Evolutionary conservation across 495 filamentous ascomycete species (phyloP), one percentile per base, ranked within the genome.

Genomic region (Annulohypoxylon nitens): DNA sequence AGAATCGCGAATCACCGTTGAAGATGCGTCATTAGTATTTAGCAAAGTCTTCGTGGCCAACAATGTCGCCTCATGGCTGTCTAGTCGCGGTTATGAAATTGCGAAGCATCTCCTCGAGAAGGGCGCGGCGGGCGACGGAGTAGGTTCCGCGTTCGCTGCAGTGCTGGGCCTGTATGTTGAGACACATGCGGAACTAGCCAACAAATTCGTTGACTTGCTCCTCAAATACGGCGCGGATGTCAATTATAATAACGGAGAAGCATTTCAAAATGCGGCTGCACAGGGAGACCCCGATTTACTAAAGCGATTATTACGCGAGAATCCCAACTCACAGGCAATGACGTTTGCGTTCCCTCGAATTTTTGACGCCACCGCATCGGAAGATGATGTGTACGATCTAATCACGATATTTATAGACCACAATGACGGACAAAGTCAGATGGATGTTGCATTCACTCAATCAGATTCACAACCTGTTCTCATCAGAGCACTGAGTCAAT

Each of bases 341-440:
- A 82, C 80, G 0, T 76, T 78, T 65, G 84, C 83, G 1, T 83
- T 86, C 45, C 81, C 82, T 2, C 76, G 71, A 9, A 78, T 86
- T 23, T 85, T 86, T 20, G 81, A 82, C 50, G 67, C 75, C 1
- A 69, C 78, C 0, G 50, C 81, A 3, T 62, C 76, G 0, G 84
- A 86, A 61, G 78, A 80, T 0, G 79, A 81, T 4, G 74, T 76
- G 4, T 65, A 83, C 33, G 67, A 69, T 0, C 77, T 86, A 9
- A 76, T 86, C 33, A 70, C 74, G 0, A 61, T 85, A 12, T 85
- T 86, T 53, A 71, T 79, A 18, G 81, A 85, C 18, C 81, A 85
- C 60, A 67, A 79, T 12, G 59, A 82, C 3, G 84, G 77, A 3
- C 78, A 82, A 51, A 79, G 79, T 14, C 67, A 80, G 18, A 77